These are phyloP conservation scores for Pilatotrama ljubarskyi DNA, from an alignment of 768 basidiomycete species.

Conservation along the genomic window DNA sequence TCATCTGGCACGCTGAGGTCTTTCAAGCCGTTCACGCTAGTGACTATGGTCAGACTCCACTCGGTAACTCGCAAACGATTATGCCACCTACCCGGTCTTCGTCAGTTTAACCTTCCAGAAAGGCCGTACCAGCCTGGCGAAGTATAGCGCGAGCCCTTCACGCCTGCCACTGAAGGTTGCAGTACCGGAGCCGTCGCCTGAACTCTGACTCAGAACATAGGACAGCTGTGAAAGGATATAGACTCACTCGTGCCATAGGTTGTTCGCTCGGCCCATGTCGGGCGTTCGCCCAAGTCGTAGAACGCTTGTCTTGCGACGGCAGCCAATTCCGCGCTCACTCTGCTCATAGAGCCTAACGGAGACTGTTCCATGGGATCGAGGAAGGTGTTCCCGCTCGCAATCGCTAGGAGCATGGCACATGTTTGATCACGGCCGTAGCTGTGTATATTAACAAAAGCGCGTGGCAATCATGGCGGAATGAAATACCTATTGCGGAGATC, in stretches of 20 bases:
- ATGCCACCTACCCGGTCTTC: constrained; percentile 50
- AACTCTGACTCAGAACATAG: neutral
- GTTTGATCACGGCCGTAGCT: constrained; percentile 93
- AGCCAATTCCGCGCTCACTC: constrained; percentile 60
- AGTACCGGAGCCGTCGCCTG: constrained; percentile 69
- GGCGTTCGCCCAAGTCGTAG: constrained; percentile 83
- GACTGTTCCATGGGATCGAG: constrained; percentile 58
- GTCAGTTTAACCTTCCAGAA: constrained; percentile 87
- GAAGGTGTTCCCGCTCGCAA: constrained; percentile 84
- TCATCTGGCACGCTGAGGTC: constrained; percentile 65
- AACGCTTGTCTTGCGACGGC: constrained; percentile 81
- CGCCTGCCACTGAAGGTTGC: constrained; percentile 84
- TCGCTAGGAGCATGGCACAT: constrained; percentile 86
- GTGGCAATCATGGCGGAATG: neutral
- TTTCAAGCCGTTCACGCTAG: constrained; percentile 47
- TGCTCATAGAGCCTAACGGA: constrained; percentile 46
- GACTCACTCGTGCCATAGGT: constrained; percentile 72
- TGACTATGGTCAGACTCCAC: neutral
- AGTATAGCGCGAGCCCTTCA: constrained; percentile 85
- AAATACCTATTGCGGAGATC: constrained; percentile 78
- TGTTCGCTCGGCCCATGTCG: constrained; percentile 76
- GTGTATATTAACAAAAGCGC: neutral
- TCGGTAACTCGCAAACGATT: neutral
- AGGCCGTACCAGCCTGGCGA: constrained; percentile 81
- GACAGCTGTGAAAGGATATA: neutral